Evolutionary conservation across 176 grass and related monocot genomes (phyloP), one percentile per base, ranked within the genome.

Genomic region (Pontederia paniculata): DNA sequence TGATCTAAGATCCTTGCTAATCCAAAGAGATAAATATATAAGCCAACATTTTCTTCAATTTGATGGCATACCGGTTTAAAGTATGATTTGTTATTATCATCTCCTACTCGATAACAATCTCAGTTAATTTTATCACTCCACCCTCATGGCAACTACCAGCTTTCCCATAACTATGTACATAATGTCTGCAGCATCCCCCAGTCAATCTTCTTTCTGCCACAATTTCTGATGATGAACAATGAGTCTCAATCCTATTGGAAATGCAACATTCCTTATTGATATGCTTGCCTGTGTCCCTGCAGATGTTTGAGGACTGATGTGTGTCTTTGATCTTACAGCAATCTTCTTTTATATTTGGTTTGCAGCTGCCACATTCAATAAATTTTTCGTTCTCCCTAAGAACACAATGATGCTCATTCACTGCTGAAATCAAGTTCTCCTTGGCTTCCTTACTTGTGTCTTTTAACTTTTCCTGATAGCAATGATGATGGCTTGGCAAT

Each of bases 51-150:
- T 51, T 51, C 49, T 17, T n/a, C 14, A 8, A 18, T 56, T 44
- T 16, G 12, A 57, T 42, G 25, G 17, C 31, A 71, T 57, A 41
- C 12, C 61, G 67, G 45, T 17, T 20, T 66, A 20, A 45, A 45
- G 12, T 17, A 71, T 44, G 50, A 53, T 48, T 11, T 47, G 48
- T 52, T 8, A 17, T 13, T 55, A 15, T 21, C 9, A 37, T 19
- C 10, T 17, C 25, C 76, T 90, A 97, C 66, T 91, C 83, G 20
- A 76, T 73, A 28, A 99, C 50, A 17, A 99, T 99, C 63, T 99
- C 94, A 9, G 77, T 80, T 37, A 88, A 65, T 37, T 76, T 89
- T 41, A 93, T 18, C 15, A 74, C 73, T 58, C 28, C 71, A 58
- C 76, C 71, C 77, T 71, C 66, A 63, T 87, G 88, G 59, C 94